Base-by-base conservation (phyloP, 1,284 basidiomycete genomes). In the Cutaneotrichosporon sp. region DNA sequence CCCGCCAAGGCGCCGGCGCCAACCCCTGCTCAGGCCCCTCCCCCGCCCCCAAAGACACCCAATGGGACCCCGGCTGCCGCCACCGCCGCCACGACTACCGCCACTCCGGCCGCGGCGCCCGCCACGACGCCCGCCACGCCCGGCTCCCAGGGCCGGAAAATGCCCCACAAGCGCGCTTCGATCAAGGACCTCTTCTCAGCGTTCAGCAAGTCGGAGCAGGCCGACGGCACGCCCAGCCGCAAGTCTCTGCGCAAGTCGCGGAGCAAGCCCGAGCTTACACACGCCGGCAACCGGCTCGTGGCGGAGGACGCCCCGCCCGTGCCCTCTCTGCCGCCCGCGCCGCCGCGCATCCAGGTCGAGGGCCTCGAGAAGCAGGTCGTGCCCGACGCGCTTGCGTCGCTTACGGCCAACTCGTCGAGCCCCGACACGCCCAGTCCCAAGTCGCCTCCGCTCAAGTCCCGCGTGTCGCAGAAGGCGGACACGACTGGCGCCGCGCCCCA, bases 341-440 rank as follows among this genome's bases (percentile, higher is more conserved):
- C 10, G n/a, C 30, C 43, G n/a, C n/a, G n/a, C 20, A 34, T 33
- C 43, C 17, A 26, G 30, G 43, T 30, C 5, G 17, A 9, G 3
- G 12, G 21, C 17, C 30, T 34, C 17, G 12, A 45, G 30, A 45
- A 35, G 22, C 46, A 47, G 23, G 48, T 47, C 8, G 54, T 59
- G 21, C 57, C 54, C 34, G 57, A 59, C 33, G 57, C 57, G 18
- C 51, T 59, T 8, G 57, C 57, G 2, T 54, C 57, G 4, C 42
- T 59, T 33, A 59, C 57, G 4, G 54, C 49, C n/a, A 55, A 55
- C 35, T 33, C 43, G 18, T 38, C 35, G 13, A 37, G 46, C 1
- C 26, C 47, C n/a, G 38, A 37, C 15, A 33, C 35, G 17, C 30
- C 51, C 4, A 45, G 33, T 33, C n/a, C 43, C 18, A 35, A 45